Conservation (phyloP, 495 filamentous ascomycete genomes). For the Bacidia rubella region DNA sequence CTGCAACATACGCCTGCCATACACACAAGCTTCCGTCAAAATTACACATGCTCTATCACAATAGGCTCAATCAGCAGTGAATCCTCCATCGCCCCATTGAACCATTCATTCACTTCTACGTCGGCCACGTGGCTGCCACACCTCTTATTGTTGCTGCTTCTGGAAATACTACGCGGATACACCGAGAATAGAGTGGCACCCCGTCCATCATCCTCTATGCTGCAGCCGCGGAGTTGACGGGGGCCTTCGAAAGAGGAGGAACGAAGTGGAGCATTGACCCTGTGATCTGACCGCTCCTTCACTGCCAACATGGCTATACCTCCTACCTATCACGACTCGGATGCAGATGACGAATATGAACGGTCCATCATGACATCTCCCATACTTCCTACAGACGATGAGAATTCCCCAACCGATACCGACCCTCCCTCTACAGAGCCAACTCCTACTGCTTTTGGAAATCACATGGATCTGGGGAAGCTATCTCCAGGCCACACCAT, state of each 20-base stretch:
- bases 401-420: constrained; percentile 67
- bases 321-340: constrained; percentile 44
- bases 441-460: constrained; percentile 74
- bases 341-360: constrained; percentile 90
- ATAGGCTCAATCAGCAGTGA: neutral
- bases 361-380: constrained; percentile 65
- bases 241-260: neutral
- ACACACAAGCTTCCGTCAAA: no score
- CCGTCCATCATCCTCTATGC: neutral
- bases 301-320: constrained; percentile 12
- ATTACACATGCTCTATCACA: no score
- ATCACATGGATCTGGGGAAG: constrained; percentile 49
- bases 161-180: neutral
- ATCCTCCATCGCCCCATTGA: neutral
- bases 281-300: neutral
- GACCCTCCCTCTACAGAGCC: constrained; percentile 71
- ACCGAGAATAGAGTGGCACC: neutral
- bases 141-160: neutral
- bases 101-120: neutral
- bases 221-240: neutral
- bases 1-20: neutral
- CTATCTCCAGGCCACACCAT: constrained; percentile 62
- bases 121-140: neutral
- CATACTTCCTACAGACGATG: constrained; percentile 59
- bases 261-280: neutral